phyloP scores from a whole-genome alignment of 257 asterid genomes.

The Lycium ferocissimum region DNA sequence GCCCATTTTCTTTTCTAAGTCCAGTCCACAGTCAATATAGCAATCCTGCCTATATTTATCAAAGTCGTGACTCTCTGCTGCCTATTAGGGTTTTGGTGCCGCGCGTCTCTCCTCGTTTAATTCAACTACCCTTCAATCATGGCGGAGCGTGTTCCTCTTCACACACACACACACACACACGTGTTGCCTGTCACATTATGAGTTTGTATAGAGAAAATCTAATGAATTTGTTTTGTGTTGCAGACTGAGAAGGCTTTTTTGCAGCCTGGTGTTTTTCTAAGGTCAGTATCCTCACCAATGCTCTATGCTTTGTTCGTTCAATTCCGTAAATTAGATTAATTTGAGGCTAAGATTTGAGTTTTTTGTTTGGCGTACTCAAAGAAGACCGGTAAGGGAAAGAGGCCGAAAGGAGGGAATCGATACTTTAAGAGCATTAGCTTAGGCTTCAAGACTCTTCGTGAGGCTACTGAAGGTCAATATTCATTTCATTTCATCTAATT shows the following conservation, averaged over 20 bases:
- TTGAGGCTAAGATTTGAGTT: background rate
- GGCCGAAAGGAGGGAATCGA: constrained; percentile 55
- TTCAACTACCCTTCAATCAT: no score
- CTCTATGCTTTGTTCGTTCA: no score
- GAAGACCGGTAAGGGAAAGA: constrained; percentile 53
- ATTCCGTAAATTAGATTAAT: background rate
- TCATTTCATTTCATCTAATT: background rate
- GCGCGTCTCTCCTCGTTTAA: background rate
- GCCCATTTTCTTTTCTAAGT: no score
- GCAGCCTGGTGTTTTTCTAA: constrained; percentile 27
- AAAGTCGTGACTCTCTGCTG: background rate
- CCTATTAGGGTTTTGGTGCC: background rate
- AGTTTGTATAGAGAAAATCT: background rate
- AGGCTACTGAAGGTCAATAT: constrained; percentile 51
- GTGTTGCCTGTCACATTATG: background rate
- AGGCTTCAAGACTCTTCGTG: constrained; percentile 53
- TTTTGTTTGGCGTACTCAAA: constrained; percentile 40
- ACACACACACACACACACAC: background rate
- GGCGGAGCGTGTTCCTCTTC: constrained; percentile 14
- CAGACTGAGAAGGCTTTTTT: constrained; percentile 27
- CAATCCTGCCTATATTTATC: background rate
- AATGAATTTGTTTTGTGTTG: background rate
- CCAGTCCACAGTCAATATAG: no score
- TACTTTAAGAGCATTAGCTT: constrained; percentile 50
- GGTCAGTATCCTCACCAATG: background rate